Evolutionary conservation across 176 grass and related monocot genomes (phyloP), one percentile per base, ranked within the genome.

Genomic region (Lolium rigidum): DNA sequence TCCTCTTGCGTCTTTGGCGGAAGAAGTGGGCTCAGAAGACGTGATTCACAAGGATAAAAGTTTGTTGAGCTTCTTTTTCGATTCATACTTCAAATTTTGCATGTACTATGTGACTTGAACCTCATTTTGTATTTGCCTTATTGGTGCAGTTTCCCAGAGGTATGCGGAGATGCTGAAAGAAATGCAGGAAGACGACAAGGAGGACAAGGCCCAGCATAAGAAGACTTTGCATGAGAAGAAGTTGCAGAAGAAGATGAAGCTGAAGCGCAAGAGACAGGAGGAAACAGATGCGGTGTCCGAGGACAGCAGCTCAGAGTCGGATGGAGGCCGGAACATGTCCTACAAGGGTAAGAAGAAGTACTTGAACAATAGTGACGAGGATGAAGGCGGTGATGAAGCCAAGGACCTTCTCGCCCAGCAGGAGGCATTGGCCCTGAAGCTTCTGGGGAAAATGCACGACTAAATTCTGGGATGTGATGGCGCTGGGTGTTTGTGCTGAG

Each of bases 361-460:
- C 54, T 94, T 95, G 16, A 77, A 92, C 50, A 74, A 67, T n/a
- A 63, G 77, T 2, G 38, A 61, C 8, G 89, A 90, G 0, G 77
- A 89, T 6, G 84, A 93, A 76, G 87, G 76, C 2, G 78, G 84
- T 31, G 76, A 17, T 25, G 20, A 24, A 15, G 62, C 10, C 1
- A 77, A 87, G 64, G 77, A 83, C 5, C 61, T 81, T 77, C 86
- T 98, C 7, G 91, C 90, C 0, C 84, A 87, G 75, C 96, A 98
- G 83, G 96, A 98, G 86, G 93, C 90, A 7, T 66, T 98, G 74
- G 96, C 93, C 16, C 83, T 98, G 57, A 92, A 92, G 77, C 89
- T 98, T 60, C 76, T 98, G 84, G 90, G 86, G 74, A 78, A 90
- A 49, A 92, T 95, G 93, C 91, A 98, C 69, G 82, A 78, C 31